Base-by-base conservation (phyloP, 768 basidiomycete genomes). In the Macrolepiota albuminosa region DNA sequence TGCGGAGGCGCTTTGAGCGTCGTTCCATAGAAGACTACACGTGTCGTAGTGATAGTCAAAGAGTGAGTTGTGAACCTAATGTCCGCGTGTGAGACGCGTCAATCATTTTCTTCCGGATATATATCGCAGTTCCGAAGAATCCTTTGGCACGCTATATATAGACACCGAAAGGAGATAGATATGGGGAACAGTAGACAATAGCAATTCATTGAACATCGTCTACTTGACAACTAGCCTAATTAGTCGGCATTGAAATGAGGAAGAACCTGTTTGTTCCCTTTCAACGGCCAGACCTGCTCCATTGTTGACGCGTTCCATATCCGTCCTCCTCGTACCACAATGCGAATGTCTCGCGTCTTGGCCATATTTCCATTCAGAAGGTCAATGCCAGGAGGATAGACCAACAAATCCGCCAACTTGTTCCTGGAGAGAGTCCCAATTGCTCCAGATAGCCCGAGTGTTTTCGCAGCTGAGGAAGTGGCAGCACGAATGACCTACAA, bases 251-350 rank as follows among this genome's bases (percentile, higher is more conserved):
- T 89, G 52, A 88, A 70, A 6, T 82, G 80, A n/a, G 88, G 86
- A 64, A 84, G 74, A 11, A 61, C 63, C 64, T 82, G 81, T 56
- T 74, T 80, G 64, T 77, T 79, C 31, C 86, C 84, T 58, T 82
- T 79, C 40, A 83, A 68, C n/a, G 89, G 89, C 87, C 87, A 91
- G 3, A 86, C 71, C 68, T 90, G 86, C 37, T 76, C 79, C 86
- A 90, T 84, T 5, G 79, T 83, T 29, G 75, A 72, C 0, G 88
- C 87, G 52, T 84, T 80, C 86, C 87, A 89, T 51, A 89, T 73
- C 59, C 86, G 78, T n/a, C 88, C 87, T 26, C 87, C 87, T 48
- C 86, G 76, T 0, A 78, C 81, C 29, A 91, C 88, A 60, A 80
- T 81, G 34, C 68, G 70, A 51, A 89, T 72, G 16, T 87, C 73